A percentile compares a stretch with the other conserved stretches of the same genome.
Conservation (phyloP, 169 alveolate species). For the Theileria luwenshuni region DNA sequence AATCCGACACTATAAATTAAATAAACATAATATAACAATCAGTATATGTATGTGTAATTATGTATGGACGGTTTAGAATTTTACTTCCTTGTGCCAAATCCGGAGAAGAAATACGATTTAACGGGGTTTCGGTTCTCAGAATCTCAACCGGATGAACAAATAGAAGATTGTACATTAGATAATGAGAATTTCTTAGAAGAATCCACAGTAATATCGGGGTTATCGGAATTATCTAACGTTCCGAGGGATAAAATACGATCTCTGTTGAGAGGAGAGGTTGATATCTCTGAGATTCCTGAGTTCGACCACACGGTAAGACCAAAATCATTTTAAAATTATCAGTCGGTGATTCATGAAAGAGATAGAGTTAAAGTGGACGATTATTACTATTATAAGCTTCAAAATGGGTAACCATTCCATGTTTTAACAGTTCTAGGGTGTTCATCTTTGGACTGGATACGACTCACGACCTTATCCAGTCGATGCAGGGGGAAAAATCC, state of each 20-base stretch:
- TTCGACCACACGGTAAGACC: constrained; percentile 9
- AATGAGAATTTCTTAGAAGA: constrained; percentile 6
- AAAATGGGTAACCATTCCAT: constrained; percentile 45
- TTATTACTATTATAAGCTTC: constrained; percentile 38
- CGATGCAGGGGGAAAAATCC: constrained; percentile 27
- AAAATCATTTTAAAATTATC: background rate
- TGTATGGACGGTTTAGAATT: background rate
- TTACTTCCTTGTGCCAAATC: too few relatives aligned
- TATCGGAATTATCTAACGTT: constrained; percentile 5
- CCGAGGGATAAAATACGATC: background rate
- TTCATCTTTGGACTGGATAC: constrained; percentile 49
- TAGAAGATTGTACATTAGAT: background rate
- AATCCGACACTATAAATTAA: constrained; percentile 26
- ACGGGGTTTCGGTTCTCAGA: background rate
- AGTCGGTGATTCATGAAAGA: background rate
- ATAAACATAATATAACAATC: background rate
- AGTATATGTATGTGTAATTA: constrained; percentile 1
- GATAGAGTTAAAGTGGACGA: constrained; percentile 16
- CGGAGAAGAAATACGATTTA: background rate
- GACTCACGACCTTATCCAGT: constrained; percentile 27
- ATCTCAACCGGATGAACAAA: background rate
- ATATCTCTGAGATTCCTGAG: constrained; percentile 17
- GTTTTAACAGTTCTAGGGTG: constrained; percentile 19
- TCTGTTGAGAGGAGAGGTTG: background rate
- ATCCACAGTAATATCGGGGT: constrained; percentile 4